Conservation (phyloP, 2,329 filamentous ascomycete species). For the Metarhizium guizhouense region DNA sequence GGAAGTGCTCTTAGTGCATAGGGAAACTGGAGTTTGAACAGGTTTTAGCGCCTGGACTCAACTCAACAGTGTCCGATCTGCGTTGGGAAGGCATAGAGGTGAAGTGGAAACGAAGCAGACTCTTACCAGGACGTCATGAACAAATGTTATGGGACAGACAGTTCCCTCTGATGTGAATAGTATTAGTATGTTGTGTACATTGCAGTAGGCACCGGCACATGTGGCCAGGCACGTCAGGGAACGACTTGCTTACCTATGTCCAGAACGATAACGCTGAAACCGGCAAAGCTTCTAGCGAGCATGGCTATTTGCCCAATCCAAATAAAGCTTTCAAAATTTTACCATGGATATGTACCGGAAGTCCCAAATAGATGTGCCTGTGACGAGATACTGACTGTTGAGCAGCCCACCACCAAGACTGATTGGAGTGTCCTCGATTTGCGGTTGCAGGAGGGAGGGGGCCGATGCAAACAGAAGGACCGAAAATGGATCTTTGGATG, state of each 20-base stretch:
- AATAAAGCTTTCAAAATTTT: background rate
- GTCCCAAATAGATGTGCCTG: no score
- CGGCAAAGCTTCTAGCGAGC: constrained; percentile 13
- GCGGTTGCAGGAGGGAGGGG: background rate
- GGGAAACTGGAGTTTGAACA: constrained; percentile 50
- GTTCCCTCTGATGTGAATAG: constrained; percentile 55
- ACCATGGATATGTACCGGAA: no score
- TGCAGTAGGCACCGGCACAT: background rate
- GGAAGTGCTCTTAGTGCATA: constrained; percentile 64
- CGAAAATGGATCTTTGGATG: no score
- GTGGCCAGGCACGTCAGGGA: background rate
- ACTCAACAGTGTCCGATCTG: background rate
- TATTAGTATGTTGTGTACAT: background rate
- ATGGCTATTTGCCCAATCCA: background rate
- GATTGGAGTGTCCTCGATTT: background rate
- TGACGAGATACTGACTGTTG: background rate
- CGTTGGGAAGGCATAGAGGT: constrained; percentile 1
- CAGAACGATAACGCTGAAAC: constrained; percentile 24
- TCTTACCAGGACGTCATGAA: constrained; percentile 74
- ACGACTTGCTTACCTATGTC: constrained; percentile 24
- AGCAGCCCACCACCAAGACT: no score
- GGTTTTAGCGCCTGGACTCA: constrained; percentile 10
- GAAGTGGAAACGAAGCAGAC: constrained; percentile 8
- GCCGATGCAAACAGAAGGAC: background rate
- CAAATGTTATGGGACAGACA: constrained; percentile 75